Percentiles rank a stretch among this genome's conserved stretches.
Conservation (phyloP, 176 grass and related monocot genomes). For the Eremochloa ophiuroides region DNA sequence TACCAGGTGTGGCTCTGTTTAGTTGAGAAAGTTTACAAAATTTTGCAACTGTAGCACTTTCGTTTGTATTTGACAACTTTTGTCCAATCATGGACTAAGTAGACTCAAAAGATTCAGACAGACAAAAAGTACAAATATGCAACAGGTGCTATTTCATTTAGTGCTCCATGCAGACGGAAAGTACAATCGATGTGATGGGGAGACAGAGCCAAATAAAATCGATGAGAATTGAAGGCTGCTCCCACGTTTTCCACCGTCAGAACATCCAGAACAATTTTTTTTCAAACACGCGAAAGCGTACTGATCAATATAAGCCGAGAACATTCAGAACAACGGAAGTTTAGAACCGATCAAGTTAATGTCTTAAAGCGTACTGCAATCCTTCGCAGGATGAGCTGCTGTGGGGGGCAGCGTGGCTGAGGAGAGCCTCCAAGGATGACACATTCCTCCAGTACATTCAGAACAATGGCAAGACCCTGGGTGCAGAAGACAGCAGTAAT, state of each 20-base stretch:
- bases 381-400: constrained; percentile 78
- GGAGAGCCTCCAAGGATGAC: constrained; percentile 67
- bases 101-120: no score
- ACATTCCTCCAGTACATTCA: constrained; percentile 81
- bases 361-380: background rate
- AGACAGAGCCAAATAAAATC: no score
- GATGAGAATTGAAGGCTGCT: background rate
- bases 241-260: background rate
- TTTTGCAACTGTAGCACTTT: no score
- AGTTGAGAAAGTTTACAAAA: no score
- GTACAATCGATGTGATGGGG: no score
- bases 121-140: no score
- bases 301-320: background rate
- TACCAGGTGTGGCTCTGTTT: background rate
- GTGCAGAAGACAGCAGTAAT: constrained; percentile 79
- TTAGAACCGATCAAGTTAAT: background rate
- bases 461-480: constrained; percentile 82
- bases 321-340: background rate
- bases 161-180: no score
- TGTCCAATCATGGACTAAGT: no score
- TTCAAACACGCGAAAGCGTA: background rate
- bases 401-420: constrained; percentile 89
- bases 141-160: no score
- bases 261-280: background rate
- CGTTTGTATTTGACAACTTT: no score